Conservation (phyloP, 1,139 yeast genomes). For the Yamadazyma friedrichii region DNA sequence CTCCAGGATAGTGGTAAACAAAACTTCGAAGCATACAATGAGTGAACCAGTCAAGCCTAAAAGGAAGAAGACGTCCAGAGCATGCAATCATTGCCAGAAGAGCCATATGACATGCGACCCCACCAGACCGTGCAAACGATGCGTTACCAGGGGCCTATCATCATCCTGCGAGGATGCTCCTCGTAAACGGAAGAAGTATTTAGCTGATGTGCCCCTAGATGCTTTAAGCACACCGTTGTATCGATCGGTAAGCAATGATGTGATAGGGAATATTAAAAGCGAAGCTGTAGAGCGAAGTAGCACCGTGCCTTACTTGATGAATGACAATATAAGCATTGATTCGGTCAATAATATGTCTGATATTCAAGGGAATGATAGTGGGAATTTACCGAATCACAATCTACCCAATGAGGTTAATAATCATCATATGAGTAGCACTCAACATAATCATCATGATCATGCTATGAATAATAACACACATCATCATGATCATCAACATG, state of each 20-base stretch:
- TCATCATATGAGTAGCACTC: too few species aligned
- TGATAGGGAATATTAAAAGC: not conserved
- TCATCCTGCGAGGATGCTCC: conserved; percentile 88
- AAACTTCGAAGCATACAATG: too few species aligned
- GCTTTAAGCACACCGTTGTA: conserved; percentile 9
- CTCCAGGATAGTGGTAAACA: too few species aligned
- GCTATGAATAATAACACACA: too few species aligned
- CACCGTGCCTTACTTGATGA: conserved; percentile 2
- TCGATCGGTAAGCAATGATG: conserved; percentile 7
- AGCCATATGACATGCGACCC: conserved; percentile 89
- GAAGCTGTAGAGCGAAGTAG: conserved; percentile 7
- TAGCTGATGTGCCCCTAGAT: conserved; percentile 51
- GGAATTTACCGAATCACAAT: too few species aligned
- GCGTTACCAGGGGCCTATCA: conserved; percentile 66
- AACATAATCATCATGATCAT: too few species aligned
- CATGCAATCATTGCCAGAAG: conserved; percentile 83
- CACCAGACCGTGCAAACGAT: conserved; percentile 77
- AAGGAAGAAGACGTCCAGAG: conserved; percentile 66
- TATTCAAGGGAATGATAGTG: not conserved
- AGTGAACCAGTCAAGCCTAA: conserved; percentile 18
- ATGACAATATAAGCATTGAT: too few species aligned
- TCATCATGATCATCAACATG: too few species aligned
- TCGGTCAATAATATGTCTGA: not conserved
- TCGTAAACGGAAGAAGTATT: conserved; percentile 78
- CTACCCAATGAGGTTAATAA: too few species aligned